A percentile compares a stretch with the other conserved stretches of the same genome.
These are phyloP conservation scores for Corylus americana DNA, from an alignment of 306 rosid genomes.

Conservation along the genomic window DNA sequence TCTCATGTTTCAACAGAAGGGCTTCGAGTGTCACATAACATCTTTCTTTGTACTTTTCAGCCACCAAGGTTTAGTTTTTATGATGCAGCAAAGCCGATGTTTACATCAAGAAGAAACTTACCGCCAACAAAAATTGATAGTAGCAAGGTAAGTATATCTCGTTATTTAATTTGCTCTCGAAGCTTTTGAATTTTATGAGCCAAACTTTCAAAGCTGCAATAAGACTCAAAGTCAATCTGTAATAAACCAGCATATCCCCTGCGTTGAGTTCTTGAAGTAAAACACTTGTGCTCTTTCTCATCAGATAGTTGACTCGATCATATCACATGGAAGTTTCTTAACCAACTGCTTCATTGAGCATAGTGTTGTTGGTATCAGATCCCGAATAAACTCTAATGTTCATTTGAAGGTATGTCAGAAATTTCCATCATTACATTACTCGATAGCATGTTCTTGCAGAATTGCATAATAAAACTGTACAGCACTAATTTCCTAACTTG, in stretches of 20 bases:
- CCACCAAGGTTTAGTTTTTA: slow-evolving; percentile 81
- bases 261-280: slow-evolving; percentile 1
- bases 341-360: slow-evolving; percentile 74
- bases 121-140: slow-evolving; percentile 87
- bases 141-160: slow-evolving; percentile 64
- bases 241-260: neutral
- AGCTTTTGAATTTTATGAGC: slow-evolving; percentile 13
- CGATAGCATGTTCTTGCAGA: neutral
- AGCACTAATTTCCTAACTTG: neutral
- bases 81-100: slow-evolving; percentile 84
- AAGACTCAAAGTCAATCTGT: neutral
- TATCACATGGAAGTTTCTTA: slow-evolving; percentile 95
- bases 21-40: neutral
- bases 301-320: slow-evolving; percentile 88
- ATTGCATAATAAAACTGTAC: neutral
- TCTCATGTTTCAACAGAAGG: neutral
- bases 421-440: neutral
- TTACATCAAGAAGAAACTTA: slow-evolving; percentile 90
- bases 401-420: slow-evolving; percentile 74
- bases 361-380: slow-evolving; percentile 86
- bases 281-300: slow-evolving; percentile 20
- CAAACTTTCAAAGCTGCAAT: neutral
- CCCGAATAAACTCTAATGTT: slow-evolving; percentile 73
- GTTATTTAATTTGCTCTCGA: slow-evolving; percentile 11
- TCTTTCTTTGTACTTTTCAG: slow-evolving; percentile 21